Percentiles rank a stretch among this genome's conserved stretches.
These are phyloP conservation scores for Candida pseudoviswanathii DNA, from an alignment of 1,139 yeast species.

Conservation along the genomic window DNA sequence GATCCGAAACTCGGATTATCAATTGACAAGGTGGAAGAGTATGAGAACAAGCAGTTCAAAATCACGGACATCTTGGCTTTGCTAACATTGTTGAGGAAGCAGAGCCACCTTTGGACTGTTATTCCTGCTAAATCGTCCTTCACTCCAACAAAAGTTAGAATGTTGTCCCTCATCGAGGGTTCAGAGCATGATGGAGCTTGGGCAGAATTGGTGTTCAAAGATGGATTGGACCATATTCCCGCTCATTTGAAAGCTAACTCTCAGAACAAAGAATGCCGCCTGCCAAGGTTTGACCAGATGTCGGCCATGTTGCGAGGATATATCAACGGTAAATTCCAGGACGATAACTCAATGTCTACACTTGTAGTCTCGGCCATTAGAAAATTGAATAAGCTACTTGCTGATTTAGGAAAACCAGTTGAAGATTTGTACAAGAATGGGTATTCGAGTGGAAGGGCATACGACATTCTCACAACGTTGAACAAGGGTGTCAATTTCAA, in stretches of 20 bases:
- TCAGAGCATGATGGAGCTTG: constrained; percentile 31
- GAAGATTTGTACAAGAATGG: constrained; percentile 33
- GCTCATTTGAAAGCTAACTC: too few relatives aligned
- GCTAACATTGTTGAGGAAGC: constrained; percentile 48
- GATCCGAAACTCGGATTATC: not conserved
- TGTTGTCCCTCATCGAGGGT: constrained; percentile 45
- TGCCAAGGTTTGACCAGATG: constrained; percentile 22
- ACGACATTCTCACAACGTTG: constrained; percentile 38
- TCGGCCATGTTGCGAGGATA: constrained; percentile 51
- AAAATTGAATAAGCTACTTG: constrained; percentile 30
- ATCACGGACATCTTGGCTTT: constrained; percentile 45
- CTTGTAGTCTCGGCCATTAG: constrained; percentile 38
- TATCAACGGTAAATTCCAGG: constrained; percentile 48
- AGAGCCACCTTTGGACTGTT: constrained; percentile 48
- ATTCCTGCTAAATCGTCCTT: constrained; percentile 31
- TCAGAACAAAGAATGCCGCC: too few relatives aligned
- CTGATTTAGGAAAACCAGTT: constrained; percentile 12
- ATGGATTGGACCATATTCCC: constrained; percentile 18
- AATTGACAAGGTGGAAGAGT: constrained; percentile 8
- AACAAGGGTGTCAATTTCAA: constrained; percentile 30
- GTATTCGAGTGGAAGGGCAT: constrained; percentile 50
- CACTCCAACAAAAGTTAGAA: constrained; percentile 49
- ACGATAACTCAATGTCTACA: constrained; percentile 41
- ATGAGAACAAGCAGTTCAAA: constrained; percentile 18
- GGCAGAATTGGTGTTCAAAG: constrained; percentile 28